Base-by-base conservation (phyloP, 305 asterid genomes). In the Caryopteris hybrid region DNA sequence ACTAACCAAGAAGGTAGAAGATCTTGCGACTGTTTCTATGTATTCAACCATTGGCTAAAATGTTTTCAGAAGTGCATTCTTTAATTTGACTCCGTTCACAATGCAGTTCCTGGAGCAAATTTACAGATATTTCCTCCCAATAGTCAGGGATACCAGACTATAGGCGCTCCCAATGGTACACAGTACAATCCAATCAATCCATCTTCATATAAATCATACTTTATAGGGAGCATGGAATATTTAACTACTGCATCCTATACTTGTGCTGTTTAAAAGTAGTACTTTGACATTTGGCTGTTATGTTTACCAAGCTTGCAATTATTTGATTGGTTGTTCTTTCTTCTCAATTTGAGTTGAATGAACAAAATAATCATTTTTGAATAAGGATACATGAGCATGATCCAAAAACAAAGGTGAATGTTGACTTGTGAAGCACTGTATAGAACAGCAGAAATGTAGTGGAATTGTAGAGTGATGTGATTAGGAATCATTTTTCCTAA, bases 71-170 rank as follows among this genome's bases (percentile, higher is more conserved):
- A 33, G 16, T 47, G 34, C 42, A 51, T 36, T 69, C 25, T 33
- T 46, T 63, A 36, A 76, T 33, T 39, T 60, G 31, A 38, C 34
- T 65, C 51, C 47, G 7, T 11, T 25, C 62, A 54, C 46, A 61
- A 17, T 73, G 77, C 72, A 87, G 96, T 64, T 77, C 86, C 88
- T 70, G 86, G 88, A 65, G 88, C 86, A 75, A 89, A 84, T 80
- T 76, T 86, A 84, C 95, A 86, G 67, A 81, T 82, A 59, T 86
- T 89, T 78, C 92, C 92, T 51, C 92, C 89, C 68, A 84, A 72
- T 83, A 84, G 82, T 73, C 83, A 74, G 55, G 86, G 91, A 71
- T 85, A 89, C 83, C 95, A 89, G 73, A 83, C 93, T 31, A 76
- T 84, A 50, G 84, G 72, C 55, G 67, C 79, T 62, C 72, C 77